Evolutionary conservation across 139 green algal species (phyloP).

Genomic region (Chlorella sp.): DNA sequence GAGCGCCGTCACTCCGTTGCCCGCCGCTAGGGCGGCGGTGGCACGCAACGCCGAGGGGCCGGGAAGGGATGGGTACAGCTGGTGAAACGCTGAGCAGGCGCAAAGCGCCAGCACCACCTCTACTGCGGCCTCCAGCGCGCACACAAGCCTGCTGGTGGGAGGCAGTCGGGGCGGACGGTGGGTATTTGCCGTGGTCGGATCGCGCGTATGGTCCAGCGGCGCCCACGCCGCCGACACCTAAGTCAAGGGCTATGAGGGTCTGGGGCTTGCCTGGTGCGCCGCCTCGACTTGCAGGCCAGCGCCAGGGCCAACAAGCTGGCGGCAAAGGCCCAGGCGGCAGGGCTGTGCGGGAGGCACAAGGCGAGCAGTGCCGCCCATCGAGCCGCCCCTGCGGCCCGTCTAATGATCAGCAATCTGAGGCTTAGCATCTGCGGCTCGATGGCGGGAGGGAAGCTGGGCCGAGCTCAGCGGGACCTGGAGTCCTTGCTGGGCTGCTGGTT

Average conservation of each 20-base stretch:
- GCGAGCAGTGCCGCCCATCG: too few relatives aligned
- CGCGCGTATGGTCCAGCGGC: too few relatives aligned
- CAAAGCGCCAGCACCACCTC: background rate
- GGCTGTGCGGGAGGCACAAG: too few relatives aligned
- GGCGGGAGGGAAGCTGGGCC: too few relatives aligned
- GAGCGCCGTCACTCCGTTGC: constrained; percentile 16
- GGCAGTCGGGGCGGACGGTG: background rate
- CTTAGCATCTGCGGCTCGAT: too few relatives aligned
- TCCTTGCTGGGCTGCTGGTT: too few relatives aligned
- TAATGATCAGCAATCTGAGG: too few relatives aligned
- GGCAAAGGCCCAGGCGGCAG: background rate
- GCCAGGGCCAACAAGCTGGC: background rate
- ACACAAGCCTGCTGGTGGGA: background rate
- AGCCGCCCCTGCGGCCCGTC: too few relatives aligned
- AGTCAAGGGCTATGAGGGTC: too few relatives aligned
- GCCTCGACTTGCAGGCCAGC: background rate
- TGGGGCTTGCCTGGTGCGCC: background rate
- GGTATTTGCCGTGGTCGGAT: background rate
- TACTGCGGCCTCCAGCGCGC: background rate
- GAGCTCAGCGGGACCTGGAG: too few relatives aligned
- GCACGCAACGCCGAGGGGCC: background rate
- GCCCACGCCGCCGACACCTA: too few relatives aligned
- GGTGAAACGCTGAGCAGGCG: background rate
- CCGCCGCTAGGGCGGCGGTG: background rate
- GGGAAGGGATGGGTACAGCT: background rate